Base-by-base conservation (phyloP, 768 basidiomycete species). In the Crassisporium funariophilum region DNA sequence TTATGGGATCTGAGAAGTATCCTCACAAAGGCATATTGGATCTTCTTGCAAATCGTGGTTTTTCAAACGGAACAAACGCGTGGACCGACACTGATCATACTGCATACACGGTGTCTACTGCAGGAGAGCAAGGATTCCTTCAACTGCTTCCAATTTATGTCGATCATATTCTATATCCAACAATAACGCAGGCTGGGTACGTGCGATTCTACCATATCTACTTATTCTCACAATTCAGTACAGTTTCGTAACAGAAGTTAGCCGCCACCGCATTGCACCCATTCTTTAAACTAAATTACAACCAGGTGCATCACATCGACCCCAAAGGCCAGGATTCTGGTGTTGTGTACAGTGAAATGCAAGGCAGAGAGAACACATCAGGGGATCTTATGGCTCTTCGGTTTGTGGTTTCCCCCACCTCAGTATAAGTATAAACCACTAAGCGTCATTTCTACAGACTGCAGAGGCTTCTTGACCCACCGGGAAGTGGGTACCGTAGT, bases 41-140 rank as follows among this genome's bases (percentile, higher is more conserved):
- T 69, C 84, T 90, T 46, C 76, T 99, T 16, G 97, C 97, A 2
- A 98, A 98, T 64, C 82, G 94, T 45, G 91, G 91, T 15, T 93
- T 95, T 63, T 88, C 91, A 5, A 83, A 89, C 51, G 91, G 91
- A 24, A 91, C 88, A 7, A 97, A 98, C 64, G 95, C 95, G 1
- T 99, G 95, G 97, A 98, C 97, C 3, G 95, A 90, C 60, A 94
- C 81, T 35, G 91, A 93, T 60, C 86, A 97, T 60, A 97, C 95
- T 36, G 91, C 91, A 7, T 99, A 98, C 64, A 98, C 97, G 8
- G 86, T 95, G 45, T 87, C 89, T 3, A 98, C 95, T 7, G 97
- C 97, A 10, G 97, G 97, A 51, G 84, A 87, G 49, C 89, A 95
- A 59, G 97, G 97, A 5, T 90, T 91, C 53, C 72, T 93, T 23